Base-by-base conservation (phyloP, 169 alveolate genomes). In the Miamiensis avidus region DNA sequence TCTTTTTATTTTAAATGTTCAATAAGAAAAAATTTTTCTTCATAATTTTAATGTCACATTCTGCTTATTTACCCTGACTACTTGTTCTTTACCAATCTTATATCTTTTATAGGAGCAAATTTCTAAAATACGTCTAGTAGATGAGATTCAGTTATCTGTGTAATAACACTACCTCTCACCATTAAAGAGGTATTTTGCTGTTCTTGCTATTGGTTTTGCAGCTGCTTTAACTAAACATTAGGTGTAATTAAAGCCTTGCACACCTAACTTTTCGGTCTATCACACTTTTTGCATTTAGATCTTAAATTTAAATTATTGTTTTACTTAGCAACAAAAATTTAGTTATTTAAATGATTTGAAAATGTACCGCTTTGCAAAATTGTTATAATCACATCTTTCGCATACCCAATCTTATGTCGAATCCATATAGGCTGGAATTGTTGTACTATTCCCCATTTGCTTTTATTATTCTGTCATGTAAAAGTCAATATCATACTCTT, bases 341-440 rank as follows among this genome's bases (percentile, higher is more conserved):
- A 11, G 4, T 49, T 49, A 11, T 49, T 20, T 11, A 11, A 11
- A 11, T 11, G 69, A 11, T 49, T 11, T 49, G 4, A 49, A 11
- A 49, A 49, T 49, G 20, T 11, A 49, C 69, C 69, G 4, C 74
- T 86, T 86, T 16, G 90, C 90, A 81, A 86, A 86, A 75, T 86
- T 86, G 29, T 86, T 83, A 65, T 86, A 86, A 32, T 79, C 87
- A 75, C 90, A 86, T 86, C 81, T 86, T 49, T 86, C 90, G 75
- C 90, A 86, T 31, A 86, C 81, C 90, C 90, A 86, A 81, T 86
- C 90, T 29, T 49, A 49, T 11, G 69, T 49, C 4, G 69, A 49
- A 49, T 49, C 69, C 20, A 49, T 11, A 49, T 49, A 49, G 4
- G 69, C 69, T 11, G 69, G 69, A 11, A 49, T 49, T 20, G 69